Percentiles rank a stretch among this genome's conserved stretches.
Evolutionary conservation across 305 asterid genomes (phyloP).

Genomic region (Fraxinus ornus): DNA sequence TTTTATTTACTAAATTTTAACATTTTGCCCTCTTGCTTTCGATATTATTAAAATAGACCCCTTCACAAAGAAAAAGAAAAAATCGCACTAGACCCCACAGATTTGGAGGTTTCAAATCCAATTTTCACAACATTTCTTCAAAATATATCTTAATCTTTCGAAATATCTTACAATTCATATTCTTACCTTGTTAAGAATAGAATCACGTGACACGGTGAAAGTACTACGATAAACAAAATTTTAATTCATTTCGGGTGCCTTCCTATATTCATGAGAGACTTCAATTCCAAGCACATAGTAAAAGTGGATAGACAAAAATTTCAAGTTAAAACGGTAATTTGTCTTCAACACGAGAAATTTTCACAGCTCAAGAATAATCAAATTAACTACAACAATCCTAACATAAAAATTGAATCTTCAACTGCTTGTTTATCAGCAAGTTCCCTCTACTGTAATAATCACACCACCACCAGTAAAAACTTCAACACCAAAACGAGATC

Average conservation of each 20-base stretch:
- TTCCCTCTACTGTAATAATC: constrained; percentile 40
- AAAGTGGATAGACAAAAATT: background rate
- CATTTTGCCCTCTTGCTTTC: background rate
- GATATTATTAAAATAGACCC: background rate
- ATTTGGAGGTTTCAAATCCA: background rate
- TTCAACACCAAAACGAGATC: constrained; percentile 23
- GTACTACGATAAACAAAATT: background rate
- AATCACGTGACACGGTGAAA: background rate
- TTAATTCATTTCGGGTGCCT: background rate
- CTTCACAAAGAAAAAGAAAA: background rate
- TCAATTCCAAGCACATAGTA: background rate
- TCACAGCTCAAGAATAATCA: constrained; percentile 34
- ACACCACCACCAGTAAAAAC: constrained; percentile 27
- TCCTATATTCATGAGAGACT: background rate
- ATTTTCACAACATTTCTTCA: background rate
- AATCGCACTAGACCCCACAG: background rate
- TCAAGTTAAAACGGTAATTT: background rate
- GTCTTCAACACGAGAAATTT: constrained; percentile 14
- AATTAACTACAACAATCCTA: constrained; percentile 26
- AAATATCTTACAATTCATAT: background rate
- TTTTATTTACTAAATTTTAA: background rate
- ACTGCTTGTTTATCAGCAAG: constrained; percentile 29
- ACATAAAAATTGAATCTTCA: constrained; percentile 25
- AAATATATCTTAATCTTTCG: background rate
- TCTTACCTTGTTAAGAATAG: background rate